Conservation (phyloP, 2,329 filamentous ascomycete genomes). For the Cladosporium halotolerans region DNA sequence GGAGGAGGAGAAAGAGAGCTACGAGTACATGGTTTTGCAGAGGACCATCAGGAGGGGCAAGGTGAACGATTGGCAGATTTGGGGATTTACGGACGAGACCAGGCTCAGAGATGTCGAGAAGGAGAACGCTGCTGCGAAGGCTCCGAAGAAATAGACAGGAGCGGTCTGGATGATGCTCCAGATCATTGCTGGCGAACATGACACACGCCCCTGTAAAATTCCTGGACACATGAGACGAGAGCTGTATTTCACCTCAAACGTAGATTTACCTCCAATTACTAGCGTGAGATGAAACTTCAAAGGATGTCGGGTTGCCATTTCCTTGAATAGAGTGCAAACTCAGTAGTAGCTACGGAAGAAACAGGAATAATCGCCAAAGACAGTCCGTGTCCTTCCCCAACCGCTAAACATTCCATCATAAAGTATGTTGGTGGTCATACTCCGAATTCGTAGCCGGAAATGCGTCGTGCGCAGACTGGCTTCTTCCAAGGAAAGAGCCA, state of each 20-base stretch:
- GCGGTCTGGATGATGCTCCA: too few species aligned
- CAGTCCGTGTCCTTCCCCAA: conserved; percentile 7
- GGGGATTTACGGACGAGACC: conserved; percentile 43
- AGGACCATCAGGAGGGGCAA: conserved; percentile 37
- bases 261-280: neutral
- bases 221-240: neutral
- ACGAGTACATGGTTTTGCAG: conserved; percentile 48
- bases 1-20: conserved; percentile 35
- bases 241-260: neutral
- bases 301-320: neutral
- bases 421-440: conserved; percentile 6
- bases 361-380: conserved; percentile 8
- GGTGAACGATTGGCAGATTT: conserved; percentile 43
- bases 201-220: neutral
- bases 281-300: too few species aligned
- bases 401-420: conserved; percentile 10
- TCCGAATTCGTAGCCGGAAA: conserved; percentile 11
- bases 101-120: conserved; percentile 33
- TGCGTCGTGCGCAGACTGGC: conserved; percentile 1
- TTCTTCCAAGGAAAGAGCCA: neutral
- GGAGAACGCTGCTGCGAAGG: conserved; percentile 1
- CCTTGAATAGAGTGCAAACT: conserved; percentile 8
- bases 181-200: too few species aligned
- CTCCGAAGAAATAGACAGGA: conserved; percentile 3
- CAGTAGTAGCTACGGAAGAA: conserved; percentile 6